phyloP scores from a whole-genome alignment of 495 filamentous ascomycete genomes.

The Penicillium steckii region DNA sequence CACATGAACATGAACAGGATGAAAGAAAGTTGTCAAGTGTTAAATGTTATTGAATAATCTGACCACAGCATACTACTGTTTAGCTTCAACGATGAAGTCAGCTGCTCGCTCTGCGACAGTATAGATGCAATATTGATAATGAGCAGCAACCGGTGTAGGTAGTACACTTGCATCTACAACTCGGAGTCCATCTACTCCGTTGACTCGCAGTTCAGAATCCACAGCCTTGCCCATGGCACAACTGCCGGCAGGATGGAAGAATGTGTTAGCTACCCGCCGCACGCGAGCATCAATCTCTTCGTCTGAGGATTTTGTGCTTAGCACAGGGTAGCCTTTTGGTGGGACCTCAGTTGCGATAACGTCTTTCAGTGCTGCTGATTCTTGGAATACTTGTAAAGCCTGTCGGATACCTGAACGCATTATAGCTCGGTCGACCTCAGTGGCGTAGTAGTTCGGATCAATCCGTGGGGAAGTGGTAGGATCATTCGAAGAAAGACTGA shows the following conservation, averaged over 20 bases:
- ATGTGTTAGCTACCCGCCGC: constrained; percentile 18
- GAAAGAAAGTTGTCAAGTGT: no score
- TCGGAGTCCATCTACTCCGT: constrained; percentile 35
- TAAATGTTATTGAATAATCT: no score
- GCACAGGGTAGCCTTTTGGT: constrained; percentile 11
- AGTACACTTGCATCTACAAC: constrained; percentile 42
- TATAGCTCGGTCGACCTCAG: constrained; percentile 29
- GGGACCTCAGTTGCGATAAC: constrained; percentile 23
- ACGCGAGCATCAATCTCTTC: constrained; percentile 29
- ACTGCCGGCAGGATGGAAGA: constrained; percentile 30
- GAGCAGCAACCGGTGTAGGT: constrained; percentile 29
- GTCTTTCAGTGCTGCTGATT: constrained; percentile 17
- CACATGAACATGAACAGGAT: no score
- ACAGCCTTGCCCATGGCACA: constrained; percentile 43
- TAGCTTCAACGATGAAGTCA: constrained; percentile 10
- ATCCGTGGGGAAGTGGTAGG: constrained; percentile 30
- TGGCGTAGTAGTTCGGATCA: constrained; percentile 44
- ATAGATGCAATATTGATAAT: constrained; percentile 34
- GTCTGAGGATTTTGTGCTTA: constrained; percentile 24
- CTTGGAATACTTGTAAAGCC: constrained; percentile 5
- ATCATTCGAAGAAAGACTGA: constrained; percentile 36
- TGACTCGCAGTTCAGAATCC: constrained; percentile 34
- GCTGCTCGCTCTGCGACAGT: constrained; percentile 37
- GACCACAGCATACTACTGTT: background rate
- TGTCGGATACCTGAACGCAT: constrained; percentile 24